Evolutionary conservation across 2,329 filamentous ascomycete genomes (phyloP).

Genomic region (Xylaria sp.): DNA sequence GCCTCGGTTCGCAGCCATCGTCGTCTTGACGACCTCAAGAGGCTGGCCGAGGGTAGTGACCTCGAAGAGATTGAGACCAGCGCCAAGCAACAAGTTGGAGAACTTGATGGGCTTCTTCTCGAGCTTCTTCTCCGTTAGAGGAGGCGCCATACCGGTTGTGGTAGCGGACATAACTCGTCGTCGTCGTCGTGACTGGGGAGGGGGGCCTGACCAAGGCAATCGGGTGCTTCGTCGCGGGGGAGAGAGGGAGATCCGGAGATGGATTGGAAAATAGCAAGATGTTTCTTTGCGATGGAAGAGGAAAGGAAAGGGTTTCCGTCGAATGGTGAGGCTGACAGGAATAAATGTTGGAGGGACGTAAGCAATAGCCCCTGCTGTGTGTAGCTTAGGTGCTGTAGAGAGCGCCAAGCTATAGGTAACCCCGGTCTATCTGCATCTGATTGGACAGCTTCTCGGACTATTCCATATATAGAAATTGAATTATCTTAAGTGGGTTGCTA

Average conservation of each 20-base stretch:
- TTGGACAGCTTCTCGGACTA: constrained; percentile 18
- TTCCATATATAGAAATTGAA: constrained; percentile 22
- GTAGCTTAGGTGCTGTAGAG: neutral
- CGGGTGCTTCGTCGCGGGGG: constrained; percentile 82
- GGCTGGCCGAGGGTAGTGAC: constrained; percentile 73
- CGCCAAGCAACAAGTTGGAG: constrained; percentile 95
- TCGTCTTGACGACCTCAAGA: constrained; percentile 98
- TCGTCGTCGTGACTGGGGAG: constrained; percentile 56
- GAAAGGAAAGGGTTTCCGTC: constrained; percentile 4
- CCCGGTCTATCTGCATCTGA: neutral
- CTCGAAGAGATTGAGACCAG: constrained; percentile 96
- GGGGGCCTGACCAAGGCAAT: constrained; percentile 98
- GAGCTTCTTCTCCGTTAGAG: constrained; percentile 63
- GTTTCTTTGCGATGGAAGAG: constrained; percentile 14
- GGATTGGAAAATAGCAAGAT: constrained; percentile 14
- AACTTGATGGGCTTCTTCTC: constrained; percentile 99
- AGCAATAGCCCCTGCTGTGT: neutral
- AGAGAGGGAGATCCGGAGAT: constrained; percentile 13
- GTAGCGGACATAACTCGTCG: constrained; percentile 67
- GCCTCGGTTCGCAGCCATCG: constrained; percentile 95
- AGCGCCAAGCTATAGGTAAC: neutral
- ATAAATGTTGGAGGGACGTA: constrained; percentile 20
- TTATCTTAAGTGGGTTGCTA: neutral
- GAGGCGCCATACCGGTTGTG: constrained; percentile 61
- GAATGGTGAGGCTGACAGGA: constrained; percentile 30